Conservation (phyloP, 2,329 filamentous ascomycete species). For the Pseudogymnoascus sp. region DNA sequence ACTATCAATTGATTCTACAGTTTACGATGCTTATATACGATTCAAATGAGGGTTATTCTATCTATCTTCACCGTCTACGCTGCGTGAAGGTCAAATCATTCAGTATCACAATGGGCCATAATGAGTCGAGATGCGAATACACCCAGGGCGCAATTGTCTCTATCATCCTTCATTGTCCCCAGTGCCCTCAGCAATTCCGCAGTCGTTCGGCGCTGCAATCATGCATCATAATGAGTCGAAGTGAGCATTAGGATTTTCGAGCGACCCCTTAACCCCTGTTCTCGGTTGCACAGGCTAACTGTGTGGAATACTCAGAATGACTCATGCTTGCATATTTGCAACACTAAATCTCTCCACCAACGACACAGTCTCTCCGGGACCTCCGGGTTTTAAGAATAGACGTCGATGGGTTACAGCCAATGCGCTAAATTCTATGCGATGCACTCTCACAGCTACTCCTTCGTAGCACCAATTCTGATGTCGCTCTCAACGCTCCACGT, state of each 20-base stretch:
- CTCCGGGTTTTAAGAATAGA: not conserved
- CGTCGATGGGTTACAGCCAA: not conserved
- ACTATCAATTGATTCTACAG: not conserved
- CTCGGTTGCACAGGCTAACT: not conserved
- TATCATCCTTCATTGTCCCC: not conserved
- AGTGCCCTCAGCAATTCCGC: not conserved
- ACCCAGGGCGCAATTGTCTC: not conserved
- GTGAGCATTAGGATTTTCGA: not conserved
- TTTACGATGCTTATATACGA: conserved; percentile 3
- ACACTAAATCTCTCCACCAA: not conserved
- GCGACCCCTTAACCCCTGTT: not conserved
- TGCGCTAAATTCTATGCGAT: not conserved
- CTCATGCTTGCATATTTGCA: conserved; percentile 1
- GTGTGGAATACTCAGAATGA: not conserved
- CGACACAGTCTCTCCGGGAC: not conserved
- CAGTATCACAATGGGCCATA: not conserved
- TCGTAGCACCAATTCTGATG: too few species aligned
- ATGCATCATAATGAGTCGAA: conserved; percentile 2
- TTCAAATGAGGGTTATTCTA: not conserved
- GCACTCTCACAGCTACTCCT: not conserved
- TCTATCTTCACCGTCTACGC: not conserved
- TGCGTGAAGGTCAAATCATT: not conserved
- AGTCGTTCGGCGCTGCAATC: not conserved
- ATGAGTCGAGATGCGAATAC: not conserved
- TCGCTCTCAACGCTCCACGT: not conserved